These are phyloP conservation scores for Isoetes engelmannii DNA, from an alignment of 83 land plant genomes.

Conservation along the genomic window DNA sequence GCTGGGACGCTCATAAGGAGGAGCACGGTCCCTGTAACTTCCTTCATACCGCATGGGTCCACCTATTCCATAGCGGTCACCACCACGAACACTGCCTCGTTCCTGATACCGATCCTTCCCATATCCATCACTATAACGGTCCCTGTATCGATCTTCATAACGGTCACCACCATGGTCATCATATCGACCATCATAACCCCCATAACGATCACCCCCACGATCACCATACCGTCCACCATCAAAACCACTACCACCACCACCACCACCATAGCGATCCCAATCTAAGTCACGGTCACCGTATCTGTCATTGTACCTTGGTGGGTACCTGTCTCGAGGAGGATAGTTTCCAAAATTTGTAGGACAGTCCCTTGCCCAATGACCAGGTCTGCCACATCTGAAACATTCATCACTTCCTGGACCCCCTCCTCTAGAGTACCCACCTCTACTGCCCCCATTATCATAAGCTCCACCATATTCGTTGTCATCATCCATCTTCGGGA, in stretches of 20 bases:
- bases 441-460: conserved; percentile 34
- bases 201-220: conserved; percentile 41
- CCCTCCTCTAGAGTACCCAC: conserved; percentile 40
- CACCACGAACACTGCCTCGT: conserved; percentile 5
- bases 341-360: conserved; percentile 22
- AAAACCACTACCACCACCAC: conserved; percentile 57
- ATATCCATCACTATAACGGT: conserved; percentile 4
- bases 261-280: conserved; percentile 29
- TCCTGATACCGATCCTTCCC: neutral
- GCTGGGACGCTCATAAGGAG: conserved; percentile 66
- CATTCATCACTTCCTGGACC: conserved; percentile 27
- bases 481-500: conserved; percentile 50
- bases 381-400: neutral
- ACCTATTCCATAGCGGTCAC: conserved; percentile 32
- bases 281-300: conserved; percentile 48
- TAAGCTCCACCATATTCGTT: conserved; percentile 33
- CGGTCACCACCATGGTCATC: conserved; percentile 26
- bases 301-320: conserved; percentile 38
- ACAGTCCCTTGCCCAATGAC: conserved; percentile 20
- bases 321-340: conserved; percentile 14
- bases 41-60: conserved; percentile 44
- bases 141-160: neutral
- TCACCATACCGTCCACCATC: conserved; percentile 24
- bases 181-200: conserved; percentile 18
- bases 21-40: conserved; percentile 49